These are phyloP conservation scores for Stephanodiscus minutulus DNA, from an alignment of 108 stramenopile species.

Conservation along the genomic window DNA sequence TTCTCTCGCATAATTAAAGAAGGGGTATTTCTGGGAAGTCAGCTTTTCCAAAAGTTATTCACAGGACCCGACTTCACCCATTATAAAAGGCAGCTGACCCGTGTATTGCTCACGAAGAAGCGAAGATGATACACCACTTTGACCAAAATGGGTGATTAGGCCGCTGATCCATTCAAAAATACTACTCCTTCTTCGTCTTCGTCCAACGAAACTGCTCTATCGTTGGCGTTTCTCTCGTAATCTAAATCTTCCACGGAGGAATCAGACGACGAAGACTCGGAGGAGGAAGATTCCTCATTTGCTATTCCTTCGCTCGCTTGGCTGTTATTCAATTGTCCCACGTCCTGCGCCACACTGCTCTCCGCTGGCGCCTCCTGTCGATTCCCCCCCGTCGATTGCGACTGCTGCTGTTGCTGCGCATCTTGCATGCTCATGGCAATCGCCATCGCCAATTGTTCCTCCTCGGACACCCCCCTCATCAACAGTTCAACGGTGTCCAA, in stretches of 20 bases:
- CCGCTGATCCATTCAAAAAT: neutral
- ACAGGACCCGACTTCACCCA: too few species aligned
- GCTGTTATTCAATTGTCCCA: neutral
- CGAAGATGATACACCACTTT: neutral
- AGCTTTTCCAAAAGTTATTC: too few species aligned
- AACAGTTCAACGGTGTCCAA: constrained; percentile 57
- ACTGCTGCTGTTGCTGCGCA: constrained; percentile 16
- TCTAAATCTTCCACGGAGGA: neutral
- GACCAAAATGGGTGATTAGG: neutral
- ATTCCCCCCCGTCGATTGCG: neutral
- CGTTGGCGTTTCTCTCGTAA: neutral
- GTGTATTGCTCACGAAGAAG: neutral
- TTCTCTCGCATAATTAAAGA: too few species aligned
- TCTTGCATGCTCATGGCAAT: constrained; percentile 80
- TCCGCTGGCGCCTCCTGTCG: neutral
- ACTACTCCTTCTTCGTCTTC: constrained; percentile 2
- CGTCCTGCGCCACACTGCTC: neutral
- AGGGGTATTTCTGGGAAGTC: too few species aligned
- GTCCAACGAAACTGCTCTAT: neutral
- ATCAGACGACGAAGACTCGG: constrained; percentile 8
- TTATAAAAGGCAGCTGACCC: neutral
- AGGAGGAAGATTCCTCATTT: constrained; percentile 13
- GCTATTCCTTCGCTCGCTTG: constrained; percentile 3
- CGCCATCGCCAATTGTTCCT: constrained; percentile 85
- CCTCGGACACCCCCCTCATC: constrained; percentile 77